Percentiles rank a stretch among this genome's conserved stretches.
Conservation (phyloP, 768 basidiomycete genomes). For the Kwoniella pini region DNA sequence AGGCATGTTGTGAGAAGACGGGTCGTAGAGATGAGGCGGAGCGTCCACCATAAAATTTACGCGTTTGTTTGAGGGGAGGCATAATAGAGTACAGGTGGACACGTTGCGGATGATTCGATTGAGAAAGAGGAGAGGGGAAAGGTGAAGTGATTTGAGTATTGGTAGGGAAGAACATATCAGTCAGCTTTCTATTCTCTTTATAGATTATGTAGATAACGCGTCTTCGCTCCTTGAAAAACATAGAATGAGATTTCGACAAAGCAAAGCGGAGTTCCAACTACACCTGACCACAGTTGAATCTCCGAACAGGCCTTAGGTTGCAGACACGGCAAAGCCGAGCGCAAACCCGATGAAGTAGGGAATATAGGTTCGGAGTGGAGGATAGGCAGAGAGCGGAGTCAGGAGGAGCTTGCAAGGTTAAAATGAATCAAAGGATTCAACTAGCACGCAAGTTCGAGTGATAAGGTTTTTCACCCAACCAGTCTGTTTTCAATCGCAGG, state of each 20-base stretch:
- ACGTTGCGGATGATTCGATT: not conserved
- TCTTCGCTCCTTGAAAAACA: too few relatives aligned
- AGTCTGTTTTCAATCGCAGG: too few relatives aligned
- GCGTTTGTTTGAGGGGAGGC: conserved; percentile 4
- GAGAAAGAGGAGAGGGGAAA: not conserved
- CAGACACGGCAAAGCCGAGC: not conserved
- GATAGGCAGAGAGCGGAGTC: too few relatives aligned
- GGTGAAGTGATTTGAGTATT: too few relatives aligned
- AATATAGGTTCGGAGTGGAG: too few relatives aligned
- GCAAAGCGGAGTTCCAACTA: too few relatives aligned
- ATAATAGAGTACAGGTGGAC: not conserved
- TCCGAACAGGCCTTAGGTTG: too few relatives aligned
- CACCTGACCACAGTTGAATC: too few relatives aligned
- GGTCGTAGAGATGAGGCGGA: not conserved
- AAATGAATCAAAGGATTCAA: not conserved
- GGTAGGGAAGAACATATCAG: too few relatives aligned
- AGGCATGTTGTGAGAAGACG: not conserved
- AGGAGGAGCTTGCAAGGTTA: not conserved
- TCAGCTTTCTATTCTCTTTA: not conserved
- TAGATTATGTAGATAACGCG: not conserved
- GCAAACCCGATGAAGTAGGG: not conserved
- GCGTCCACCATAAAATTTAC: not conserved
- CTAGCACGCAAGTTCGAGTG: not conserved
- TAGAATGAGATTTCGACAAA: too few relatives aligned
- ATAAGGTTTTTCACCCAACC: not conserved